phyloP scores from a whole-genome alignment of 306 rosid genomes.

The Lathyrus sativus region DNA sequence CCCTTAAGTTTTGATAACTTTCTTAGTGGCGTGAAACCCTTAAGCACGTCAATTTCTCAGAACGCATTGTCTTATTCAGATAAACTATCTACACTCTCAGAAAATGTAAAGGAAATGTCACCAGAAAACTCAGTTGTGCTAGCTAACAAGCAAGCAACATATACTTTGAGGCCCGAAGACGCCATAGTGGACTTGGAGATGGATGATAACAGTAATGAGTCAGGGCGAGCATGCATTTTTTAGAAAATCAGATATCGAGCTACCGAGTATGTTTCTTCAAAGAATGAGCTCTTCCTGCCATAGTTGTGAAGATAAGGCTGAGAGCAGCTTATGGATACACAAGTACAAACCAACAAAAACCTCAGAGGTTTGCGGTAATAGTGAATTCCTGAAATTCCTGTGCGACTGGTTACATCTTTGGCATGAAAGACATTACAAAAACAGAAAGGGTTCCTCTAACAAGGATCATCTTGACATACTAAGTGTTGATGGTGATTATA shows the following conservation, averaged over 20 bases:
- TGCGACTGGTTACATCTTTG: constrained; percentile 76
- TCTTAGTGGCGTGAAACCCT: constrained; percentile 32
- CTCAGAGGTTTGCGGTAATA: constrained; percentile 84
- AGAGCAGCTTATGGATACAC: constrained; percentile 64
- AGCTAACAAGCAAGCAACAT: constrained; percentile 37
- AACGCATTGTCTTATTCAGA: too few species aligned
- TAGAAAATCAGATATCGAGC: constrained; percentile 42
- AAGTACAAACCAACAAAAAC: constrained; percentile 81
- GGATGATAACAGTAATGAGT: constrained; percentile 34
- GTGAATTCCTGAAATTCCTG: constrained; percentile 65
- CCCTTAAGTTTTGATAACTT: constrained; percentile 61
- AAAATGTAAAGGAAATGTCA: too few species aligned
- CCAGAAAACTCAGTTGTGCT: too few species aligned
- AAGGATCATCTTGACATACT: constrained; percentile 41
- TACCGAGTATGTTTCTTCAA: constrained; percentile 61
- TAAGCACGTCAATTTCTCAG: constrained; percentile 34
- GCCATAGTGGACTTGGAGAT: constrained; percentile 40
- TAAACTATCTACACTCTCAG: too few species aligned
- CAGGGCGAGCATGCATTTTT: constrained; percentile 38
- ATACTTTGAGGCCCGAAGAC: constrained; percentile 32
- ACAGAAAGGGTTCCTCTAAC: constrained; percentile 44
- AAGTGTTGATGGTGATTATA: constrained; percentile 36
- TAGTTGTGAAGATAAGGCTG: constrained; percentile 49
- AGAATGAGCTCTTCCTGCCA: constrained; percentile 55
- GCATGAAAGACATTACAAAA: constrained; percentile 53